Conservation (phyloP, 78 protist species). For the Protostelium mycophagum region DNA sequence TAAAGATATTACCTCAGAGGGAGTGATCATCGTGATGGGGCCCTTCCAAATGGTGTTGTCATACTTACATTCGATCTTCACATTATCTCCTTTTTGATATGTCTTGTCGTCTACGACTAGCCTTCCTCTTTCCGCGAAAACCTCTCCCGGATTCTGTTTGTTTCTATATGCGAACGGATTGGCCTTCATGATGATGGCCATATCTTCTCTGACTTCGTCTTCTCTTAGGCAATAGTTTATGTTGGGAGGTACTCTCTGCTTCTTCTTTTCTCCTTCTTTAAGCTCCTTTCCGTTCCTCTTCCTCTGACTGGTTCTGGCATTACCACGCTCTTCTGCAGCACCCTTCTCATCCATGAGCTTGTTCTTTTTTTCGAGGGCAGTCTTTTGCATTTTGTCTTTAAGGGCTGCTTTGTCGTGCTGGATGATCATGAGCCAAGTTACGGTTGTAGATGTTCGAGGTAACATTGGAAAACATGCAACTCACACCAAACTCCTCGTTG, state of each 20-base stretch:
- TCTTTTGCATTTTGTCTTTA: conserved; percentile 31
- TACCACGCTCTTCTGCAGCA: neutral
- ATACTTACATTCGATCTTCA: neutral
- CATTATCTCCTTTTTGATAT: neutral
- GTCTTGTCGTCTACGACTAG: neutral
- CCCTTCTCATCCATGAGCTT: conserved; percentile 41
- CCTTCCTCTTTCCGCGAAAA: neutral
- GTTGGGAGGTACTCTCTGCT: conserved; percentile 14
- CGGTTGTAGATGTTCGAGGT: neutral
- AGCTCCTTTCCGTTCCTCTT: conserved; percentile 18
- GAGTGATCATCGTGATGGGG: neutral
- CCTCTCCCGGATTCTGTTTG: neutral
- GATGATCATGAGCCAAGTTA: neutral
- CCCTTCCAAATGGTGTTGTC: neutral
- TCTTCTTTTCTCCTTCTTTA: conserved; percentile 47
- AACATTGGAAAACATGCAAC: neutral
- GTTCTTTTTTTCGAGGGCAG: conserved; percentile 26
- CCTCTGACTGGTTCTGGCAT: conserved; percentile 20
- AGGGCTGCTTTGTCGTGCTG: conserved; percentile 23
- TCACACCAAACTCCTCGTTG: conserved; percentile 33
- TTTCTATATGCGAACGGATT: neutral
- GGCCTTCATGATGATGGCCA: conserved; percentile 11
- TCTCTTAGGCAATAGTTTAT: conserved; percentile 29
- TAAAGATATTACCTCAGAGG: neutral
- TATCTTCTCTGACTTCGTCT: conserved; percentile 42